Percentiles rank a stretch among this genome's conserved stretches.
These are phyloP conservation scores for Phellopilus nigrolimitatus DNA, from an alignment of 1,284 basidiomycete species.

Conservation along the genomic window DNA sequence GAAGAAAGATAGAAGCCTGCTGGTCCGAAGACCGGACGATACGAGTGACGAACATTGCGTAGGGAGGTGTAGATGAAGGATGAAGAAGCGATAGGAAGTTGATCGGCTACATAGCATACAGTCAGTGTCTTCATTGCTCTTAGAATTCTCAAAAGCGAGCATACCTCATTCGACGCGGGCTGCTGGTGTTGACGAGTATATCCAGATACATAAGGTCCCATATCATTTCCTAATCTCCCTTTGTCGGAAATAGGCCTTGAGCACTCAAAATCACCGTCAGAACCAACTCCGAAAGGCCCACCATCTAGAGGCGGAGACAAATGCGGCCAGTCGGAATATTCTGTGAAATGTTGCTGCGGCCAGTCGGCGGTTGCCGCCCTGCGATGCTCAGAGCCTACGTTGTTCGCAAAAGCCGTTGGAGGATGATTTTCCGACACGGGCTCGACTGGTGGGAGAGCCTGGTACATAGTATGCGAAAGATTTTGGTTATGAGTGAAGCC, in stretches of 20 bases:
- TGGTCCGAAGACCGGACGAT: constrained; percentile 84
- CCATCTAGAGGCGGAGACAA: constrained; percentile 10
- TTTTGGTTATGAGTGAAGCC: not conserved
- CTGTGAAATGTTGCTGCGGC: constrained; percentile 9
- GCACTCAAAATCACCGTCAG: constrained; percentile 12
- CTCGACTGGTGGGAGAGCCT: not conserved
- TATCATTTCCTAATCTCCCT: not conserved
- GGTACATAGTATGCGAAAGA: not conserved
- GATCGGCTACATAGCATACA: constrained; percentile 54
- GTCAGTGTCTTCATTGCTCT: not conserved
- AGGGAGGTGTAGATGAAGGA: constrained; percentile 76
- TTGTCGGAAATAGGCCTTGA: constrained; percentile 4
- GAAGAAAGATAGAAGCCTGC: constrained; percentile 82
- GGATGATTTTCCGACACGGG: constrained; percentile 2
- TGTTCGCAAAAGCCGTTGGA: constrained; percentile 1
- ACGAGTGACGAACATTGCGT: constrained; percentile 70
- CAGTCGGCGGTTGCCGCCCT: constrained; percentile 5
- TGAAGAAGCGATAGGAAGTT: constrained; percentile 79
- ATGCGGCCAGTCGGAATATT: constrained; percentile 12
- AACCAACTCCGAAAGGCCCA: not conserved
- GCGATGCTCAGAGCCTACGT: constrained; percentile 1
- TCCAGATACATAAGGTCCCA: not conserved
- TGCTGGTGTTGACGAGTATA: constrained; percentile 10
- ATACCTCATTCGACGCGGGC: constrained; percentile 4
- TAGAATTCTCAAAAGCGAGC: not conserved